Evolutionary conservation across 352 stramenopile species (phyloP).

Genomic region (Phytophthora idaei): DNA sequence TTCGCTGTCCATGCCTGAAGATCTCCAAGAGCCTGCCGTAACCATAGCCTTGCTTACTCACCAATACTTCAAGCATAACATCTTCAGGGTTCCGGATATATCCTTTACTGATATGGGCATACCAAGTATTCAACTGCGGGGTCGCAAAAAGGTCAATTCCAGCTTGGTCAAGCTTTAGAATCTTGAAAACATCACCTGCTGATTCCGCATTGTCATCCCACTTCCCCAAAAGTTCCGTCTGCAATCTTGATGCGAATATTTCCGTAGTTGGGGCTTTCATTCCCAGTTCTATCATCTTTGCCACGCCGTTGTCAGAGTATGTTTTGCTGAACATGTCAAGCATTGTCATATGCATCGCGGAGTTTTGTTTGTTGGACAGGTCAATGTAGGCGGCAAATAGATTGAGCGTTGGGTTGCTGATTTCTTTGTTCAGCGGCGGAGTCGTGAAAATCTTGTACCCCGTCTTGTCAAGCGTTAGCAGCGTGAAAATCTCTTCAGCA

Average conservation of each 20-base stretch:
- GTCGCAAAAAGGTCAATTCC: background rate
- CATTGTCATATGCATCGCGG: no score
- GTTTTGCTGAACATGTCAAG: constrained; percentile 15
- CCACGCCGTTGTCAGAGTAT: constrained; percentile 2
- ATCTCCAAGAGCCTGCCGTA: no score
- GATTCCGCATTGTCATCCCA: no score
- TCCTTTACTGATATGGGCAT: background rate
- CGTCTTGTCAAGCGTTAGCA: constrained; percentile 5
- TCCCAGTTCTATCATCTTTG: constrained; percentile 4
- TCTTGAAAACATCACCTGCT: constrained; percentile 11
- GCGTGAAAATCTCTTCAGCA: background rate
- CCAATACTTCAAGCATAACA: background rate
- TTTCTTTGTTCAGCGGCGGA: background rate
- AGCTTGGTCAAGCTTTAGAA: constrained; percentile 10
- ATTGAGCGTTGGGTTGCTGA: background rate
- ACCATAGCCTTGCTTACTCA: background rate
- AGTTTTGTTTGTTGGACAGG: no score
- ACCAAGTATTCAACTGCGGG: constrained; percentile 3
- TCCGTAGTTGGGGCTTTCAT: background rate
- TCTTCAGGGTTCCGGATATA: background rate
- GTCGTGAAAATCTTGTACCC: background rate
- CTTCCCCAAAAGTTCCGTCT: background rate
- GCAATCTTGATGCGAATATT: background rate
- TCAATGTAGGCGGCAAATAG: no score
- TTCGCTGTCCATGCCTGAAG: no score